Percentiles rank a stretch among this genome's conserved stretches.
These are phyloP conservation scores for Phytopythium montanum DNA, from an alignment of 352 stramenopile species.

Conservation along the genomic window DNA sequence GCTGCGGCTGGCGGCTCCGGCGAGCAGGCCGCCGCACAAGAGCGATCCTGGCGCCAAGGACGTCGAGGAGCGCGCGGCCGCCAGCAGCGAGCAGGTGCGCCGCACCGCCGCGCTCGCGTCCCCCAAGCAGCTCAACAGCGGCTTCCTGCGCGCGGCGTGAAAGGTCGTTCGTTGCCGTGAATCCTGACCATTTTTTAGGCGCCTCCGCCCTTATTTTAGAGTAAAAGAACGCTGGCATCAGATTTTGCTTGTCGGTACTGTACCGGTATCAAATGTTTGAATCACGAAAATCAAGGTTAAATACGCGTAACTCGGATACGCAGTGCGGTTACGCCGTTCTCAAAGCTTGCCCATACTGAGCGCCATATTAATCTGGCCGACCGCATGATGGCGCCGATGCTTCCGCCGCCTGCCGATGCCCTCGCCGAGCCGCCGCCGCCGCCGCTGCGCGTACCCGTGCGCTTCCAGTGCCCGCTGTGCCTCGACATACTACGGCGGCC, in stretches of 20 bases:
- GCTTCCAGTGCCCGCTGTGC: conserved; percentile 76
- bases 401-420: not conserved
- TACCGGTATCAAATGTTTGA: no score
- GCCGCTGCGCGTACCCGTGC: conserved; percentile 43
- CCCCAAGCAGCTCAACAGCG: conserved; percentile 1
- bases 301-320: not conserved
- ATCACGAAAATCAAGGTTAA: no score
- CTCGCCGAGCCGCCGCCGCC: not conserved
- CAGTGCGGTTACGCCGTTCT: not conserved
- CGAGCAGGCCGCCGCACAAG: not conserved
- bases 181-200: conserved; percentile 4
- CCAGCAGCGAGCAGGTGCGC: conserved; percentile 12
- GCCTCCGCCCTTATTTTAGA: conserved; percentile 4
- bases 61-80: conserved; percentile 9
- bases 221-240: not conserved
- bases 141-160: conserved; percentile 3
- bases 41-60: not conserved
- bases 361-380: not conserved
- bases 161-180: no score
- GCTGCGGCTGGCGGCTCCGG: conserved; percentile 19
- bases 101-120: conserved; percentile 14
- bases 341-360: not conserved
- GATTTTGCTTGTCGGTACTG: no score
- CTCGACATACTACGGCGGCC: conserved; percentile 64
- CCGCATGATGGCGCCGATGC: not conserved